Conservation (phyloP, 139 green algal species). For the Marvania coccoides region DNA sequence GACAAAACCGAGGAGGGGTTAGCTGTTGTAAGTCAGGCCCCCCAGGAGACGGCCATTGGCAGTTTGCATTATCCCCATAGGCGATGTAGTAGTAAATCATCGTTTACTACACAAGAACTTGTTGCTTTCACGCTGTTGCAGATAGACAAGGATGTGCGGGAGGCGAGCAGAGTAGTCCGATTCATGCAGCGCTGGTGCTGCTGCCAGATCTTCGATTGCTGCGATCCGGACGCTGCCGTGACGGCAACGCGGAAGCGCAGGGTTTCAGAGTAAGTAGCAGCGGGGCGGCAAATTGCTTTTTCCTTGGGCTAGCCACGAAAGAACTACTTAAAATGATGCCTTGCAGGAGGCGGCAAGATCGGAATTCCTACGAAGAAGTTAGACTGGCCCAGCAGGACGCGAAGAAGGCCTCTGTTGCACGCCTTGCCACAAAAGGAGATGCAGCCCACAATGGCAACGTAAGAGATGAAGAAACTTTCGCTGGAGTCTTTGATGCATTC, state of each 20-base stretch:
- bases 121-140: constrained; percentile 10
- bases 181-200: constrained; percentile 34
- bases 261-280: constrained; percentile 7
- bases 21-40: background rate
- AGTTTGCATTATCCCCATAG: no score
- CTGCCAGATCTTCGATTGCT: constrained; percentile 17
- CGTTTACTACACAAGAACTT: no score
- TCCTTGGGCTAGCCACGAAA: background rate
- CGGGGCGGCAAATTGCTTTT: background rate
- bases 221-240: constrained; percentile 10
- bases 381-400: constrained; percentile 9
- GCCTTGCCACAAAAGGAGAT: background rate
- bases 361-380: background rate
- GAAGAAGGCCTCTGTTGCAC: background rate
- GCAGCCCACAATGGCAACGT: constrained; percentile 1
- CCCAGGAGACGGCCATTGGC: no score
- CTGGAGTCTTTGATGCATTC: background rate
- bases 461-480: background rate
- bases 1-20: constrained; percentile 12
- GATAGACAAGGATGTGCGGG: constrained; percentile 18
- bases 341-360: background rate
- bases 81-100: no score
- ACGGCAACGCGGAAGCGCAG: constrained; percentile 1
- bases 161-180: constrained; percentile 9
- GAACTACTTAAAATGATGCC: background rate